A percentile compares a stretch with the other conserved stretches of the same genome.
Evolutionary conservation across 768 basidiomycete species (phyloP).

Genomic region (Hemileccinum impolitum): DNA sequence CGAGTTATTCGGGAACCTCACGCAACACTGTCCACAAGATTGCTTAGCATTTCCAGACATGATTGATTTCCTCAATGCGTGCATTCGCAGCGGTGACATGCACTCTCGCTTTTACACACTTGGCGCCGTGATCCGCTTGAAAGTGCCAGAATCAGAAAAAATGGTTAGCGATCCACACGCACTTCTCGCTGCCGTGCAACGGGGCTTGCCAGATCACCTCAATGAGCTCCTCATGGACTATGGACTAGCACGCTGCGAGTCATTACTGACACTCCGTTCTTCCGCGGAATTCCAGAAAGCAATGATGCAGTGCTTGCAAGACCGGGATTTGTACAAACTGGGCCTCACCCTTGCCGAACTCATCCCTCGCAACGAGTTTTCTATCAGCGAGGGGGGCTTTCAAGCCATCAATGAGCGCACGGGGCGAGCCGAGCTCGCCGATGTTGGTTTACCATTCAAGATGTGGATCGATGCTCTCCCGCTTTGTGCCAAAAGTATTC

Average conservation of each 20-base stretch:
- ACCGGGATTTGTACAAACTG: conserved; percentile 47
- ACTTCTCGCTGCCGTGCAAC: conserved; percentile 41
- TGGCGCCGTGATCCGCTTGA: conserved; percentile 48
- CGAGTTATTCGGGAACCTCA: conserved; percentile 40
- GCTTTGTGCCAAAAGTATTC: conserved; percentile 51
- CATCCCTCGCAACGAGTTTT: conserved; percentile 56
- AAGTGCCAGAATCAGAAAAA: conserved; percentile 44
- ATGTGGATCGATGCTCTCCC: conserved; percentile 58
- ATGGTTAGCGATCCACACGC: conserved; percentile 41
- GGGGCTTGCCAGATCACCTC: conserved; percentile 46
- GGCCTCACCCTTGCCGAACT: conserved; percentile 47
- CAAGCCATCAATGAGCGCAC: conserved; percentile 42
- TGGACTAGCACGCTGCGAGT: conserved; percentile 46
- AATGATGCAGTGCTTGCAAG: conserved; percentile 47
- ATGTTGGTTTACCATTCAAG: conserved; percentile 55
- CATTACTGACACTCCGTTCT: conserved; percentile 38
- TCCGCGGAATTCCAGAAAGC: conserved; percentile 46
- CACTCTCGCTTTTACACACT: conserved; percentile 49
- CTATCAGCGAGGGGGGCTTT: conserved; percentile 52
- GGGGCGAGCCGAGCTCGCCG: conserved; percentile 36
- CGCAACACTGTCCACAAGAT: conserved; percentile 41
- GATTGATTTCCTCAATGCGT: conserved; percentile 49
- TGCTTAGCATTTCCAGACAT: conserved; percentile 43
- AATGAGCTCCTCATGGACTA: conserved; percentile 45
- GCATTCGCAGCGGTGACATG: conserved; percentile 48